Base-by-base conservation (phyloP, 1,284 basidiomycete species). In the Naganishia sp. region DNA sequence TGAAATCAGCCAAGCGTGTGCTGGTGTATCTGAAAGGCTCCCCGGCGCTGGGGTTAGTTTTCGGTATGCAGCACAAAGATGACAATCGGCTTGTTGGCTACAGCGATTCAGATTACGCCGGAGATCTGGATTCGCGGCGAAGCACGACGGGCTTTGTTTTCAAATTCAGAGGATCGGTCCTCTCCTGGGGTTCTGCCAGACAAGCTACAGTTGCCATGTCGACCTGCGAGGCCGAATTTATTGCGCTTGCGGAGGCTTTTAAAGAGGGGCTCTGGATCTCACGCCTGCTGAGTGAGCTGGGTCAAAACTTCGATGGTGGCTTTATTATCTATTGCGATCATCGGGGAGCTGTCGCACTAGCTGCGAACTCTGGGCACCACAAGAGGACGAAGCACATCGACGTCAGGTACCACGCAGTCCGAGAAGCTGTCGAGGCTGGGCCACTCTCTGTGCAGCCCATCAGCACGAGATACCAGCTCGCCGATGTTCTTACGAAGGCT, bases 241-340 rank as follows among this genome's bases (percentile, higher is more conserved):
- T 82, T 21, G 80, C 80, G 2, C 70, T 77, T 33, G 68, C 73
- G 83, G 87, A 86, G 79, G 83, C 78, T 0, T 74, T 72, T 3
- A 72, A 73, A 36, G 81, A 84, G 64, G 70, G 75, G 2, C 42
- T 78, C 0, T 84, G 80, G 81, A 70, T 83, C 3, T 55, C 68
- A 0, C 33, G 63, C 0, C 55, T 80, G 2, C 67, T 78, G 2
- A 15, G 13, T 0, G 74, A 76, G 36, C 55, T 81, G 1, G 55
- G 68, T 10, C 60, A 60, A 18, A 23, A 54, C 3, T 10, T 31
- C 10, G n/a, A 48, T 3, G 11, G 0, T 21, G 23, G 65, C 1
- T 33, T 64, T 11, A 18, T 46, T 6, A 55, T 61, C 73, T 36
- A 57, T 44, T 66, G 71, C 52, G 68, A 74, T 55, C 73, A 73